A percentile compares a stretch with the other conserved stretches of the same genome.
phyloP scores from a whole-genome alignment of 1,139 yeast species.

The Tardiomyces digboiensis region DNA sequence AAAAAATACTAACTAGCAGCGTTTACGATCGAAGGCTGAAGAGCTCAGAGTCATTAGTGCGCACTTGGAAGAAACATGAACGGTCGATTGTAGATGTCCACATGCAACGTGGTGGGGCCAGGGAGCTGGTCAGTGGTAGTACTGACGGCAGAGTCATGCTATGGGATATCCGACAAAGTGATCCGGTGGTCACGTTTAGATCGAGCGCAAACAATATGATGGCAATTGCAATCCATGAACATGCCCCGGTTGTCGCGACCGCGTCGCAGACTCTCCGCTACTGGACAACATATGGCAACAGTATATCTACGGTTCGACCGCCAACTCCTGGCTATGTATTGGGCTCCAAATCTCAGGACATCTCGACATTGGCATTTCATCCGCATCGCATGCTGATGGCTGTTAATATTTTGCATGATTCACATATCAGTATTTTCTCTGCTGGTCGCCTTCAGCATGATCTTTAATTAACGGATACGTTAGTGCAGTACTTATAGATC shows the following conservation, averaged over 20 bases:
- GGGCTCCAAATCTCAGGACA: slow-evolving; percentile 35
- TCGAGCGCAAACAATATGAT: slow-evolving; percentile 57
- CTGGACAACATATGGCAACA: slow-evolving; percentile 82
- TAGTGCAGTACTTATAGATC: no score
- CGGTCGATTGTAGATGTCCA: slow-evolving; percentile 73
- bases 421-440: slow-evolving; percentile 54
- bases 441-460: no score
- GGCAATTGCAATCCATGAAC: slow-evolving; percentile 81
- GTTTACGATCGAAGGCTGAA: slow-evolving; percentile 87
- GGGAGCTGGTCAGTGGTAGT: slow-evolving; percentile 80
- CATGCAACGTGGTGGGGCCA: slow-evolving; percentile 94
- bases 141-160: slow-evolving; percentile 74
- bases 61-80: slow-evolving; percentile 57
- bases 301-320: slow-evolving; percentile 52
- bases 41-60: slow-evolving; percentile 78
- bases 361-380: slow-evolving; percentile 67
- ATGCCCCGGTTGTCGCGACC: slow-evolving; percentile 87
- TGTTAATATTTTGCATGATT: slow-evolving; percentile 72
- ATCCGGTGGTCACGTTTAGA: slow-evolving; percentile 59
- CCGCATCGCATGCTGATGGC: slow-evolving; percentile 96
- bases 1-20: slow-evolving; percentile 23
- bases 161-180: slow-evolving; percentile 80
- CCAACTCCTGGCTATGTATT: slow-evolving; percentile 36
- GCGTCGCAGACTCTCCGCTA: slow-evolving; percentile 69
- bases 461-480: no score